Conservation (phyloP, 495 filamentous ascomycete species). For the Penicillium desertorum region DNA sequence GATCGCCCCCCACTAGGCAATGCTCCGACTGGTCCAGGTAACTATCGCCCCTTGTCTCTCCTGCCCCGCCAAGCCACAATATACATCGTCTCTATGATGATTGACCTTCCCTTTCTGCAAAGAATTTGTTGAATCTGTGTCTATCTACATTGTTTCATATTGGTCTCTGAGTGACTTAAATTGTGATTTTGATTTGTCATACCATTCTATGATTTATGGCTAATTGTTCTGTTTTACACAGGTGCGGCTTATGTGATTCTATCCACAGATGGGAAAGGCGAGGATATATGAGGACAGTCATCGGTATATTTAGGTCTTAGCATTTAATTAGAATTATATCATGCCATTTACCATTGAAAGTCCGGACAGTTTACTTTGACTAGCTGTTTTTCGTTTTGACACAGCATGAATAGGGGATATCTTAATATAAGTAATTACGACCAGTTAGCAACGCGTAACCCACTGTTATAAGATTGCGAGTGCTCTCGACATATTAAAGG, state of each 20-base stretch:
- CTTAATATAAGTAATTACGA: no score
- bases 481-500: no score
- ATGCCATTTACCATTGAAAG: no score
- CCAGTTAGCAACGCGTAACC: no score
- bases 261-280: no score
- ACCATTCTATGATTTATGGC: neutral
- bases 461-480: no score
- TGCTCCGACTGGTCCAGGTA: conserved; percentile 16
- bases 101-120: conserved; percentile 27
- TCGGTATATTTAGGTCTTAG: no score
- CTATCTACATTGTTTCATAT: conserved; percentile 26
- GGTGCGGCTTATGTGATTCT: neutral
- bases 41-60: neutral
- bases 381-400: no score
- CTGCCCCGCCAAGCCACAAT: neutral
- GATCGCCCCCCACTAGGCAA: conserved; percentile 8
- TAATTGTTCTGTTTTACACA: neutral
- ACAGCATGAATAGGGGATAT: no score
- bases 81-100: conserved; percentile 16
- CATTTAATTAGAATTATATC: no score
- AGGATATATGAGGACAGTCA: no score
- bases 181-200: neutral
- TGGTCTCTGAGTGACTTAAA: conserved; percentile 22
- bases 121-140: conserved; percentile 19
- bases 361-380: no score